These are phyloP conservation scores for Trichosanthes truncata DNA, from an alignment of 306 rosid genomes.

Conservation along the genomic window DNA sequence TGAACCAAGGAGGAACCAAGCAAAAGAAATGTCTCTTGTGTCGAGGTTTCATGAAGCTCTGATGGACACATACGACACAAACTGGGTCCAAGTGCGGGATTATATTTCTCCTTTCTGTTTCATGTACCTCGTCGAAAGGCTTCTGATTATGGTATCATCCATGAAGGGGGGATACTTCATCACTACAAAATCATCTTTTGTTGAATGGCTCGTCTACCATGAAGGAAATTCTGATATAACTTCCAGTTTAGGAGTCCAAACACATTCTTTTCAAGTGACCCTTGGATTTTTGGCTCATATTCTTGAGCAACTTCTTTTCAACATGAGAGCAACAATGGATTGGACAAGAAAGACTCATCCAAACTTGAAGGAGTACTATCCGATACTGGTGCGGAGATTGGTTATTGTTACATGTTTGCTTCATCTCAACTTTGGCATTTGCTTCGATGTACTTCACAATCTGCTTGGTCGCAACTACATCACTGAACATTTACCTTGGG, in stretches of 20 bases:
- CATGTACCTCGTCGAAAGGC: conserved; percentile 59
- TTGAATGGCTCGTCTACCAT: conserved; percentile 49
- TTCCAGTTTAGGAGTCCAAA: not conserved
- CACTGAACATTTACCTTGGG: conserved; percentile 19
- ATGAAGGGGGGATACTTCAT: conserved; percentile 28
- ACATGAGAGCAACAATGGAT: not conserved
- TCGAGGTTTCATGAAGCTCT: conserved; percentile 26
- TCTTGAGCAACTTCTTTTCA: conserved; percentile 11
- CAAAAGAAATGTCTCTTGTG: not conserved
- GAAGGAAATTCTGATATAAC: conserved; percentile 16
- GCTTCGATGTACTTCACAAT: conserved; percentile 6
- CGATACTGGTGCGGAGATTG: conserved; percentile 32
- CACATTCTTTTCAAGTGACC: not conserved
- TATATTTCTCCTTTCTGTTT: conserved; percentile 56
- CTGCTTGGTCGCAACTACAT: conserved; percentile 17
- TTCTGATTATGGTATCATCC: conserved; percentile 29
- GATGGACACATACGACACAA: conserved; percentile 18
- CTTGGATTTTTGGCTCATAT: conserved; percentile 13
- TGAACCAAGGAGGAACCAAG: not conserved
- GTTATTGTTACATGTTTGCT: conserved; percentile 34
- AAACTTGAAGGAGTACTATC: conserved; percentile 11
- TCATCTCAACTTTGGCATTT: conserved; percentile 19
- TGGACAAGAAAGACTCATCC: conserved; percentile 31
- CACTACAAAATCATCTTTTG: conserved; percentile 44
- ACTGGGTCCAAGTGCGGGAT: conserved; percentile 21